phyloP scores from a whole-genome alignment of 2,329 filamentous ascomycete species.

The Microcyclosporella mali region DNA sequence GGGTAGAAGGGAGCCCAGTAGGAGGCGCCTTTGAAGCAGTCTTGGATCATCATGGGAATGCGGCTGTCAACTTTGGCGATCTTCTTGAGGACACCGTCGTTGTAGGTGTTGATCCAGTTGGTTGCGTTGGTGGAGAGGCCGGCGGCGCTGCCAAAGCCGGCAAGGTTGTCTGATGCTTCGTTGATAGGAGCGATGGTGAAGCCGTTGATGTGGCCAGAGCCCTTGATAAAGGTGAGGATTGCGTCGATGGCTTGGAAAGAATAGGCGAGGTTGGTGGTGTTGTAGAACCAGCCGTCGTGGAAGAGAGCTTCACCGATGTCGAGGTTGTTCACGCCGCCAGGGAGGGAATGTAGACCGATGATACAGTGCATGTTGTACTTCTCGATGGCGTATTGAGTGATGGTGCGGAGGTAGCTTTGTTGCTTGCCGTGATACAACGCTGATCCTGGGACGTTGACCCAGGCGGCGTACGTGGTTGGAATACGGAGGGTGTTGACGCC shows the following conservation, averaged over 20 bases:
- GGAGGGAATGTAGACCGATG: slow-evolving; percentile 31
- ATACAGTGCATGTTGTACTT: slow-evolving; percentile 34
- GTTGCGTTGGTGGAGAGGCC: slow-evolving; percentile 28
- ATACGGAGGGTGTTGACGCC: slow-evolving; percentile 33
- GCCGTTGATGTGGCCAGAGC: slow-evolving; percentile 64
- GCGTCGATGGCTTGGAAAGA: slow-evolving; percentile 30
- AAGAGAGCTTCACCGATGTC: slow-evolving; percentile 26
- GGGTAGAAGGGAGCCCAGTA: slow-evolving; percentile 28
- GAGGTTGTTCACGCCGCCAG: slow-evolving; percentile 30
- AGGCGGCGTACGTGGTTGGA: slow-evolving; percentile 34
- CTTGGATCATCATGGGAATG: slow-evolving; percentile 34
- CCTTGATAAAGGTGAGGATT: slow-evolving; percentile 30
- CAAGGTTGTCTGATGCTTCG: slow-evolving; percentile 34
- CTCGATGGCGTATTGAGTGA: slow-evolving; percentile 33
- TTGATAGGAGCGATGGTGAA: slow-evolving; percentile 30
- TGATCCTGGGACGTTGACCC: slow-evolving; percentile 32
- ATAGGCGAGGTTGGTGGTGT: slow-evolving; percentile 31
- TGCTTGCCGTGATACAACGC: slow-evolving; percentile 33
- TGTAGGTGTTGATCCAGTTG: slow-evolving; percentile 32
- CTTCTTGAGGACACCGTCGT: slow-evolving; percentile 26
- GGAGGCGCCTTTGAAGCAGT: slow-evolving; percentile 23
- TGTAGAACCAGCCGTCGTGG: slow-evolving; percentile 34
- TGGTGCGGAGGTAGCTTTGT: slow-evolving; percentile 24
- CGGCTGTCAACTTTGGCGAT: slow-evolving; percentile 23
- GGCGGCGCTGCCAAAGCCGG: slow-evolving; percentile 30